Percentiles rank a stretch among this genome's conserved stretches.
phyloP scores from a whole-genome alignment of 2,329 filamentous ascomycete genomes.

The Aspergillus tamarii region DNA sequence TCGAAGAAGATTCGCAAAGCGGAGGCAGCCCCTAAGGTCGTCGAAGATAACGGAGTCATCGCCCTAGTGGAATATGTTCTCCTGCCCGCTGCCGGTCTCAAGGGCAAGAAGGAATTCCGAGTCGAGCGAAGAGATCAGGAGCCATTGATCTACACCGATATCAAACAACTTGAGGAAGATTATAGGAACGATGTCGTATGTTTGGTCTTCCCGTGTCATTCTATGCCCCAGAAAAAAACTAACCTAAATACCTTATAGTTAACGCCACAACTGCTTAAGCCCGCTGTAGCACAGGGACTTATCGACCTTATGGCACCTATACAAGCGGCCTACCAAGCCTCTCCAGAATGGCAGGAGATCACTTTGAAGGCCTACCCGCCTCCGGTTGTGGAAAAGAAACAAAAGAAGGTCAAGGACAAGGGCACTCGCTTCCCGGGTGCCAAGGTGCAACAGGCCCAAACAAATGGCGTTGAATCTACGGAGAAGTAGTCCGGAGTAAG shows the following conservation, averaged over 20 bases:
- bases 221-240: not conserved
- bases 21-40: slow-evolving; percentile 71
- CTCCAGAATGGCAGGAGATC: slow-evolving; percentile 78
- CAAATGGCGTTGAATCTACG: not conserved
- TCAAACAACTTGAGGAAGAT: slow-evolving; percentile 75
- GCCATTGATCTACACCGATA: slow-evolving; percentile 76
- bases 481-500: not conserved
- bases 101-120: slow-evolving; percentile 63
- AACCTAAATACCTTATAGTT: slow-evolving; percentile 52
- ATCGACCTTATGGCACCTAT: slow-evolving; percentile 77
- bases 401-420: slow-evolving; percentile 76
- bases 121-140: slow-evolving; percentile 71
- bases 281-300: slow-evolving; percentile 75
- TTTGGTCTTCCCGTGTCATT: slow-evolving; percentile 20
- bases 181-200: slow-evolving; percentile 76
- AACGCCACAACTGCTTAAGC: slow-evolving; percentile 84
- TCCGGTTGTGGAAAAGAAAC: slow-evolving; percentile 68
- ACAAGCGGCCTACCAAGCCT: slow-evolving; percentile 69
- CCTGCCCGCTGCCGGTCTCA: slow-evolving; percentile 62
- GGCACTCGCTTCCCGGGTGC: slow-evolving; percentile 57
- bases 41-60: slow-evolving; percentile 85
- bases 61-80: slow-evolving; percentile 86
- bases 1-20: slow-evolving; percentile 86
- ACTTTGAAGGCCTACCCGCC: slow-evolving; percentile 81
- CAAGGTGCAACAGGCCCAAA: slow-evolving; percentile 32